These are phyloP conservation scores for Suaeda aralocaspica DNA, from an alignment of 148 eudicot genomes.

Conservation along the genomic window DNA sequence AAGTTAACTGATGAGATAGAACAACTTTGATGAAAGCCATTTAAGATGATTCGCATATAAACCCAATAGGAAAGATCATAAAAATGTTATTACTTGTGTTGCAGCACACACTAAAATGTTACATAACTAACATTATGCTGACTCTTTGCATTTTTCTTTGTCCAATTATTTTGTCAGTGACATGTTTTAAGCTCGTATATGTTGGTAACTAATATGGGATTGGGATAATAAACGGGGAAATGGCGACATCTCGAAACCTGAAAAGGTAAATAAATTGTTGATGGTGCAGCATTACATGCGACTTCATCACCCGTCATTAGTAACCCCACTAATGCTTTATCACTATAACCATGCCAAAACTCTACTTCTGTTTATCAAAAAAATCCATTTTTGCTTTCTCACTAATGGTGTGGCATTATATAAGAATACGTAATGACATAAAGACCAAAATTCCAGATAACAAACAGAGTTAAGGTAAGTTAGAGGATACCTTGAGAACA, in stretches of 20 bases:
- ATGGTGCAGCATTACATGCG: not conserved
- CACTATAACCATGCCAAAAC: not conserved
- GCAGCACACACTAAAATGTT: not conserved
- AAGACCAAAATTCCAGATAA: not conserved
- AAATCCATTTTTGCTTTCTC: not conserved
- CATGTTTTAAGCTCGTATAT: not conserved
- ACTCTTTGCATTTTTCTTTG: not conserved
- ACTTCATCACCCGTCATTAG: not conserved
- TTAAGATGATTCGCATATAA: not conserved
- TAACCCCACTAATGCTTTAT: not conserved
- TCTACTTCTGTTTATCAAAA: not conserved
- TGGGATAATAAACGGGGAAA: not conserved
- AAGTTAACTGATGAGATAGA: not conserved
- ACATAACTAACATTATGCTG: not conserved
- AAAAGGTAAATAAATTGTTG: not conserved
- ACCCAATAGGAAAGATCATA: not conserved
- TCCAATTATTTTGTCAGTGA: not conserved
- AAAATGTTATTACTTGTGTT: not conserved
- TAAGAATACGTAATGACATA: not conserved
- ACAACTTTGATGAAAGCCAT: not conserved
- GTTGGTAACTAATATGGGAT: not conserved
- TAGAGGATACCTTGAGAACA: constrained; percentile 58
- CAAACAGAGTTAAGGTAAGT: constrained; percentile 3
- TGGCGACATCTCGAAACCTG: not conserved
- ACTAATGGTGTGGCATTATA: not conserved